Percentiles rank a stretch among this genome's conserved stretches.
These are phyloP conservation scores for Coniochaeta pulveracea DNA, from an alignment of 2,329 filamentous ascomycete genomes.

Conservation along the genomic window DNA sequence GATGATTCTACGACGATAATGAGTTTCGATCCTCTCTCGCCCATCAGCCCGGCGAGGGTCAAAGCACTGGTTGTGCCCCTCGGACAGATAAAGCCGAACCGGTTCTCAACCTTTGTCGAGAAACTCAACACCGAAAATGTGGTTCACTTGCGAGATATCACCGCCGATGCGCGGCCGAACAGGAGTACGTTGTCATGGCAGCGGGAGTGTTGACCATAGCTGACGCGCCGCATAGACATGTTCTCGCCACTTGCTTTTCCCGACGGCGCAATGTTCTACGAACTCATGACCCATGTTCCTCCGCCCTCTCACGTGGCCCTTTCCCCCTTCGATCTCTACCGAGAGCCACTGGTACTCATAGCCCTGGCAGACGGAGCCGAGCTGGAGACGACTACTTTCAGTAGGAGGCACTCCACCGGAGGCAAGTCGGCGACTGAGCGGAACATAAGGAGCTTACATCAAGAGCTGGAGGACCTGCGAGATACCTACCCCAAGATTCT, in stretches of 20 bases:
- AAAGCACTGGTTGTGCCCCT: conserved; percentile 79
- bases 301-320: conserved; percentile 70
- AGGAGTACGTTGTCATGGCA: conserved; percentile 52
- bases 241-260: conserved; percentile 88
- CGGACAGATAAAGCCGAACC: conserved; percentile 71
- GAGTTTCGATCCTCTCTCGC: conserved; percentile 81
- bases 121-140: conserved; percentile 70
- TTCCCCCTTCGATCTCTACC: conserved; percentile 81
- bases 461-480: conserved; percentile 59
- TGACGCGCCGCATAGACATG: conserved; percentile 51
- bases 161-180: conserved; percentile 71
- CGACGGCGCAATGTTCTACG: conserved; percentile 76
- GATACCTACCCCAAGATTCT: conserved; percentile 67
- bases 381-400: conserved; percentile 41
- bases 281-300: conserved; percentile 70
- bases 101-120: conserved; percentile 69
- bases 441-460: conserved; percentile 47
- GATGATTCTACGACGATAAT: conserved; percentile 32
- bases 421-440: conserved; percentile 40
- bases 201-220: conserved; percentile 2
- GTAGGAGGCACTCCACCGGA: conserved; percentile 40
- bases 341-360: conserved; percentile 73
- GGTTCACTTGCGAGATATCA: conserved; percentile 77
- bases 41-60: conserved; percentile 83
- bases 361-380: conserved; percentile 76